Conservation (phyloP, 306 rosid genomes). For the Cyclanthera cordifolia region DNA sequence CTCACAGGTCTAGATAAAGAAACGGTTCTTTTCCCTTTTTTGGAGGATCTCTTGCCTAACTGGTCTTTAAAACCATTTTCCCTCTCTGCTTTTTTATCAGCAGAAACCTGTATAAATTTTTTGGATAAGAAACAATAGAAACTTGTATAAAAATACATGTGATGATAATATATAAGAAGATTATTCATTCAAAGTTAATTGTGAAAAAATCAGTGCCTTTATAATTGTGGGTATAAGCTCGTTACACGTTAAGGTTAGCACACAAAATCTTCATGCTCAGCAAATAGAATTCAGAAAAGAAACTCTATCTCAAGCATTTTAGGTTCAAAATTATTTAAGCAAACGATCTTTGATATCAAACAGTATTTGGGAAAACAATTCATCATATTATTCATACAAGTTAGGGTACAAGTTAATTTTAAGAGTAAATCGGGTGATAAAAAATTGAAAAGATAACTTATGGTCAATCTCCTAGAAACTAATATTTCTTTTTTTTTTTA, state of each 20-base stretch:
- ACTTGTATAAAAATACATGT: conserved; percentile 26
- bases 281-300: background rate
- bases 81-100: conserved; percentile 58
- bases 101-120: conserved; percentile 45
- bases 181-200: background rate
- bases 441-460: background rate
- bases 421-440: background rate
- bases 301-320: conserved; percentile 4
- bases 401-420: background rate
- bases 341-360: background rate
- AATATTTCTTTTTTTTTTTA: background rate
- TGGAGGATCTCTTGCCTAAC: conserved; percentile 36
- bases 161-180: conserved; percentile 8
- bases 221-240: background rate
- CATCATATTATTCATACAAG: background rate
- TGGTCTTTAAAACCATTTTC: conserved; percentile 44
- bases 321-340: background rate
- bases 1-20: conserved; percentile 81
- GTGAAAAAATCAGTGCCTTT: background rate
- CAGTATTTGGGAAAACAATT: background rate
- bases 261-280: background rate
- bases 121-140: too few relatives aligned
- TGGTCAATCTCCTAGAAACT: background rate
- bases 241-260: background rate
- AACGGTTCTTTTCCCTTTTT: conserved; percentile 47